Percentiles rank a stretch among this genome's conserved stretches.
Evolutionary conservation across 192 early-diverging fungal genomes (phyloP).

Genomic region (Globomyces pollinis-pini): DNA sequence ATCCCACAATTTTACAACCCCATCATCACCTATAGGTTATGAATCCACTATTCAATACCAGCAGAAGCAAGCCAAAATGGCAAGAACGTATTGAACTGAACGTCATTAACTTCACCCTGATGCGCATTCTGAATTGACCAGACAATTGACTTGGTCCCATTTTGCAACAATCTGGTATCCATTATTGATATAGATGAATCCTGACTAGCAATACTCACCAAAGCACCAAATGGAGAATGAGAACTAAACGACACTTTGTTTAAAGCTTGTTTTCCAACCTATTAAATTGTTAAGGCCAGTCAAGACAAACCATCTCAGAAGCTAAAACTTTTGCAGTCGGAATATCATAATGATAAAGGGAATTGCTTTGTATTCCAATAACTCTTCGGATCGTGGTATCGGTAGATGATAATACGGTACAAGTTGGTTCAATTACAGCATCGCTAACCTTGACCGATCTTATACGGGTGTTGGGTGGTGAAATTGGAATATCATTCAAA

Average conservation of each 20-base stretch:
- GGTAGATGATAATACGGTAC: not conserved
- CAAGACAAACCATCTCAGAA: too few species aligned
- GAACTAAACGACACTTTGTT: constrained; percentile 29
- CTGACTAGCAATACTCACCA: constrained; percentile 28
- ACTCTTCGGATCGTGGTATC: constrained; percentile 14
- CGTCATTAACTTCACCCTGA: constrained; percentile 36
- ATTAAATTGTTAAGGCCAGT: too few species aligned
- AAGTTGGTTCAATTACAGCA: constrained; percentile 29
- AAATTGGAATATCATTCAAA: constrained; percentile 8
- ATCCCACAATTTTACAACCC: constrained; percentile 62
- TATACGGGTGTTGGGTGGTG: not conserved
- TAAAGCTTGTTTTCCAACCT: constrained; percentile 24
- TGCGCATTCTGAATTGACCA: constrained; percentile 45
- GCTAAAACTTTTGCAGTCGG: constrained; percentile 16
- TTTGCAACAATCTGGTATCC: constrained; percentile 27
- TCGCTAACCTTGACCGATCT: constrained; percentile 21
- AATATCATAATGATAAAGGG: constrained; percentile 29
- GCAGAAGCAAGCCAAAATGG: constrained; percentile 68
- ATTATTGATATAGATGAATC: constrained; percentile 32
- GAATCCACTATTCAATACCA: too few species aligned
- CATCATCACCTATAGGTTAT: too few species aligned
- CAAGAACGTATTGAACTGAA: constrained; percentile 64
- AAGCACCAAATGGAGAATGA: constrained; percentile 24
- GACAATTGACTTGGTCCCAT: constrained; percentile 20
- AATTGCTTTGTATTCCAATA: constrained; percentile 26